A percentile compares a stretch with the other conserved stretches of the same genome.
These are phyloP conservation scores for Hibiscus syriacus DNA, from an alignment of 345 rosid genomes.

Conservation along the genomic window DNA sequence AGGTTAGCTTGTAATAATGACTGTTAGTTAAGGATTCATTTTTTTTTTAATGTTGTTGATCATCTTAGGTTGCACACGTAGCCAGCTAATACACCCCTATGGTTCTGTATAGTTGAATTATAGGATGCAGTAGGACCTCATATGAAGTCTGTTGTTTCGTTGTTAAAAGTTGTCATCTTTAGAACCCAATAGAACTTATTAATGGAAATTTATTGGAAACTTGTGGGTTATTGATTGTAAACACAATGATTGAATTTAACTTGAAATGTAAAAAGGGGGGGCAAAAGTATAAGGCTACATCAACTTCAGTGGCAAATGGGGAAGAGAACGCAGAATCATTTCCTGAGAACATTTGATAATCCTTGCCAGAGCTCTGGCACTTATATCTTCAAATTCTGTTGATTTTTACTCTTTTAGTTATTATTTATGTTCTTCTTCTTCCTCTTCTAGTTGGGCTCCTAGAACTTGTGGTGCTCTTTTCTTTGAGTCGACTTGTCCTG, in stretches of 20 bases:
- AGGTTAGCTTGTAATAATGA: too few relatives aligned
- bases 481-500: too few relatives aligned
- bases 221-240: not conserved
- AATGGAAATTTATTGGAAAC: not conserved
- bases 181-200: not conserved
- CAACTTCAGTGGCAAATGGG: slow-evolving; percentile 8
- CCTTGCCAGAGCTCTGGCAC: not conserved
- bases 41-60: not conserved
- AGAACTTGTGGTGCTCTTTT: too few relatives aligned
- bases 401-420: too few relatives aligned
- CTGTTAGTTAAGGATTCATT: too few relatives aligned
- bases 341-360: too few relatives aligned
- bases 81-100: too few relatives aligned
- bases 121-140: not conserved
- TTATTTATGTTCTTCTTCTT: too few relatives aligned
- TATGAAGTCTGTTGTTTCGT: not conserved
- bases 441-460: too few relatives aligned
- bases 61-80: not conserved
- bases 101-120: not conserved
- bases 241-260: not conserved
- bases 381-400: not conserved
- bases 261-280: not conserved
- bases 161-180: not conserved
- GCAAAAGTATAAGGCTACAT: not conserved
- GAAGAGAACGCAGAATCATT: not conserved